Conservation (phyloP, 345 rosid species). For the Boechera stricta region DNA sequence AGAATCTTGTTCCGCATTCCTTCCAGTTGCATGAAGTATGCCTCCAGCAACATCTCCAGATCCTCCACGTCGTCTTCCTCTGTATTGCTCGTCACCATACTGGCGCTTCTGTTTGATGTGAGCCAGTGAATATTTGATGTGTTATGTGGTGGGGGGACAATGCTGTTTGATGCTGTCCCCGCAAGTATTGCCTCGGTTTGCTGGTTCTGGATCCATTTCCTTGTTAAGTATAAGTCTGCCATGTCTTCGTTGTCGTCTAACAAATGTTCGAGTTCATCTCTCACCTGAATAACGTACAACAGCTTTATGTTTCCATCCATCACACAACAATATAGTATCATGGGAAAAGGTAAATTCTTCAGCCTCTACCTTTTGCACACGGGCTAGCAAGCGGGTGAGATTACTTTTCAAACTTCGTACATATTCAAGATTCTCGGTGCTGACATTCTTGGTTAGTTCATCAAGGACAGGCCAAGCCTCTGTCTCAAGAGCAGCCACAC, state of each 20-base stretch:
- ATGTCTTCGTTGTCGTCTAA: conserved; percentile 90
- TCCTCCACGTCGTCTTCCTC: conserved; percentile 82
- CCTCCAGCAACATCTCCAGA: conserved; percentile 91
- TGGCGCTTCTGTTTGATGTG: conserved; percentile 67
- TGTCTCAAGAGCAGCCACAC: conserved; percentile 73
- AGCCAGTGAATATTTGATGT: conserved; percentile 50
- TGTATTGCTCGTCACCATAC: conserved; percentile 60
- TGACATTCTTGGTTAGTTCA: conserved; percentile 86
- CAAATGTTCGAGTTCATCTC: conserved; percentile 90
- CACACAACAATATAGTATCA: conserved; percentile 11
- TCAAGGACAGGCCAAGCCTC: conserved; percentile 90
- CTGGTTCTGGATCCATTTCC: conserved; percentile 82
- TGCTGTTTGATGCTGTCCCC: conserved; percentile 53
- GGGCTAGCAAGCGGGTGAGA: conserved; percentile 87
- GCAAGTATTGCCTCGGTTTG: conserved; percentile 65
- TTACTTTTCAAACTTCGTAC: conserved; percentile 90
- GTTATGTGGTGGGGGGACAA: conserved; percentile 43
- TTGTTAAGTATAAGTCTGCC: conserved; percentile 79
- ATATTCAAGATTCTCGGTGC: conserved; percentile 91
- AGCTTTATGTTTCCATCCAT: neutral
- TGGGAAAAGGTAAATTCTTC: neutral
- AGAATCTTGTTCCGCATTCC: conserved; percentile 93
- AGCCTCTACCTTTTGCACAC: conserved; percentile 79
- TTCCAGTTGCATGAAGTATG: conserved; percentile 94
- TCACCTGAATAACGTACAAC: conserved; percentile 56